phyloP scores from a whole-genome alignment of 2,329 filamentous ascomycete species.

The Colletotrichum echinochloae region DNA sequence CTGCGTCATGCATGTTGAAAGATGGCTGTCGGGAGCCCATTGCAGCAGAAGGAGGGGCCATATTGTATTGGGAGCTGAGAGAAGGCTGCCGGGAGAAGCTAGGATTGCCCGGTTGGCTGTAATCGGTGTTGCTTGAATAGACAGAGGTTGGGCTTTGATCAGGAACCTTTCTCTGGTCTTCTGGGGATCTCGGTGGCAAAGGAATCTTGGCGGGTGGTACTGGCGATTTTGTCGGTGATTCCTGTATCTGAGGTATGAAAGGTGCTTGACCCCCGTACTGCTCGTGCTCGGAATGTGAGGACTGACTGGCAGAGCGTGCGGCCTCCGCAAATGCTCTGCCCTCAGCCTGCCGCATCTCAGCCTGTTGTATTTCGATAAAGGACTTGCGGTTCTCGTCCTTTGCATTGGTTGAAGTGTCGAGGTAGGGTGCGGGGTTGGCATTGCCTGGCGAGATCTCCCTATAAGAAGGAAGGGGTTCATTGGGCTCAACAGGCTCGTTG shows the following conservation, averaged over 20 bases:
- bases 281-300: conserved; percentile 48
- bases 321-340: conserved; percentile 69
- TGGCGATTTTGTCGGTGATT: conserved; percentile 35
- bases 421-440: conserved; percentile 54
- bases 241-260: conserved; percentile 46
- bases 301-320: conserved; percentile 48
- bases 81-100: conserved; percentile 40
- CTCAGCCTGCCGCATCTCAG: conserved; percentile 71
- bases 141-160: conserved; percentile 57
- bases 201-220: conserved; percentile 43
- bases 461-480: conserved; percentile 30
- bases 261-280: conserved; percentile 41
- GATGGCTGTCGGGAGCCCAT: conserved; percentile 48
- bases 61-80: conserved; percentile 38
- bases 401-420: conserved; percentile 53
- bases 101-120: conserved; percentile 28
- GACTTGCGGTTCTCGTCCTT: conserved; percentile 67
- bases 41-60: conserved; percentile 46
- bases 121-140: conserved; percentile 41
- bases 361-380: conserved; percentile 69
- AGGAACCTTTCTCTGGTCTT: conserved; percentile 43
- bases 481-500: conserved; percentile 36
- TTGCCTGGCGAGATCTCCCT: conserved; percentile 48
- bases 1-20: conserved; percentile 57
- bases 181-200: conserved; percentile 41